Percentiles rank a stretch among this genome's conserved stretches.
These are phyloP conservation scores for Ustilago curta DNA, from an alignment of 1,284 basidiomycete species.

Conservation along the genomic window DNA sequence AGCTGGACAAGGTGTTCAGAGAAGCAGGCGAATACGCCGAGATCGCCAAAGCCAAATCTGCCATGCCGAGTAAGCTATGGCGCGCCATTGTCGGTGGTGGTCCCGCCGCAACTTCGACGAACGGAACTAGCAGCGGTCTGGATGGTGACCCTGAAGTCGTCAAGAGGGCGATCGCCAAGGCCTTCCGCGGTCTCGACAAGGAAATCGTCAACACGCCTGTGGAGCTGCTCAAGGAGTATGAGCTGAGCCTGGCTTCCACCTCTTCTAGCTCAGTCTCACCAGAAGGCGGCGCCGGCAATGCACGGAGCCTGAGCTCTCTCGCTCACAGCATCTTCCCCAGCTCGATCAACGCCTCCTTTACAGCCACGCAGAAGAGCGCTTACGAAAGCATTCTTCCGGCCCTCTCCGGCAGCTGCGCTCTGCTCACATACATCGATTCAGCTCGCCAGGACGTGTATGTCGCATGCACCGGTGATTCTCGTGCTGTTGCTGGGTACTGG, in stretches of 20 bases:
- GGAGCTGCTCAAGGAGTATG: conserved; percentile 75
- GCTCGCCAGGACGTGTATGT: conserved; percentile 68
- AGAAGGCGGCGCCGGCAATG: conserved; percentile 35
- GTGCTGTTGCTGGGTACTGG: conserved; percentile 95
- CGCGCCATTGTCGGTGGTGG: conserved; percentile 61
- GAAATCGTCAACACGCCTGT: conserved; percentile 82
- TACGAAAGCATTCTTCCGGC: conserved; percentile 67
- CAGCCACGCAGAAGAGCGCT: conserved; percentile 62
- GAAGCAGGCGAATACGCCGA: conserved; percentile 68
- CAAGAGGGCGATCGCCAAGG: conserved; percentile 79
- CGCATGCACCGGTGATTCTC: conserved; percentile 91
- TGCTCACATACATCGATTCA: conserved; percentile 67
- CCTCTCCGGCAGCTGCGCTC: conserved; percentile 64
- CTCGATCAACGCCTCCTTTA: conserved; percentile 51
- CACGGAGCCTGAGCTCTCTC: conserved; percentile 60
- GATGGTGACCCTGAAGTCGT: conserved; percentile 77
- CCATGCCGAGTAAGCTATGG: conserved; percentile 60
- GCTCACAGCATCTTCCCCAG: conserved; percentile 66
- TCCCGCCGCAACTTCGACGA: conserved; percentile 5
- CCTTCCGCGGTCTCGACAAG: conserved; percentile 82
- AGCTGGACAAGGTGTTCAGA: conserved; percentile 75
- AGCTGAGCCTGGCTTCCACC: conserved; percentile 71
- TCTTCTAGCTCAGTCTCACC: conserved; percentile 51
- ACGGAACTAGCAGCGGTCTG: conserved; percentile 55
- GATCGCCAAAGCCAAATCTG: conserved; percentile 64